Base-by-base conservation (phyloP, 176 grass and related monocot genomes). In the Lolium perenne region DNA sequence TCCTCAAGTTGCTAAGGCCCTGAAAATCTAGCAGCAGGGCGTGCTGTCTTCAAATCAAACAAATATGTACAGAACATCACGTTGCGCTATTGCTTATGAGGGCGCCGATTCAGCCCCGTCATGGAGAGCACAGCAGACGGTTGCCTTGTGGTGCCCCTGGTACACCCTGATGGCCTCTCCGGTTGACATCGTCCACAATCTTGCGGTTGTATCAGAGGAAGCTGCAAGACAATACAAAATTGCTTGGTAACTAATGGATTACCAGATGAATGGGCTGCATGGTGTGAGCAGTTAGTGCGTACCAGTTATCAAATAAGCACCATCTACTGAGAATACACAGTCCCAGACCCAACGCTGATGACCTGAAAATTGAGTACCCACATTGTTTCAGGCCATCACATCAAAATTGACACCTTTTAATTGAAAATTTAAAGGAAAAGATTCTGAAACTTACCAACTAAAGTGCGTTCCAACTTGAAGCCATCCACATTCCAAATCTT, bases 401-500 rank as follows among this genome's bases (percentile, higher is more conserved):
- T 26, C 5, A 59, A 80, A 75, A 10, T 21, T 3, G 10, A 59
- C 13, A 43, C 15, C 1, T 50, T 17, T 60, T 41, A 20, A 43
- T 29, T 12, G 40, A 21, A 60, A 26, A 41, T 11, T 55, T 66
- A 15, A 45, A 25, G 20, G 2, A 60, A 60, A 69, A 47, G 26
- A 49, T 25, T 45, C 9, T 21, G 16, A 2, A 21, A 77, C 64
- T 74, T 95, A 95, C 97, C 97, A 0, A 89, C 86, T 86, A 96
- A 71, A 56, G 92, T 92, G 84, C 47, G 87, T 87, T 94, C 97
- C 97, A 98, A 81, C 63, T 95, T 96, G 84, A 98, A 99, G 32
- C 97, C 97, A 74, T 96, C 94, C 59, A 94, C 97, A 77, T 96
- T 96, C 94, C 94, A 99, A 83, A 99, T 99, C 86, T 99, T 99